Base-by-base conservation (phyloP, 768 basidiomycete genomes). In the Lactarius vividus region DNA sequence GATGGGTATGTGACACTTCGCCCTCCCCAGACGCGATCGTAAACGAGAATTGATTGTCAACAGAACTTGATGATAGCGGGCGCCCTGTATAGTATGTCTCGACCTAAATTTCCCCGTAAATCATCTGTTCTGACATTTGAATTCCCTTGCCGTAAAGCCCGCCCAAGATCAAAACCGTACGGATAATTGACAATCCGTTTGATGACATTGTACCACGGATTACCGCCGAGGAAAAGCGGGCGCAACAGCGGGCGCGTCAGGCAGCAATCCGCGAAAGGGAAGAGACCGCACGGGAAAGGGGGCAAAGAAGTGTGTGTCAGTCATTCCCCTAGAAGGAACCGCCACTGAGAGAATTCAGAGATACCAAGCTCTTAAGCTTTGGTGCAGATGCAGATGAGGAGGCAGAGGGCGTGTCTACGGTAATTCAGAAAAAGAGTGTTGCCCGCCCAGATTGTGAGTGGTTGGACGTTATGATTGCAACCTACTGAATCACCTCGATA, bases 201-300 rank as follows among this genome's bases (percentile, higher is more conserved):
- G 85, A 89, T 61, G 96, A 98, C 73, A 97, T 98, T 69, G 84
- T 95, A 42, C 96, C 96, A 5, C 88, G 97, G 29, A 99, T 98
- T 66, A 99, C 97, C 1, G 94, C 95, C 1, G 93, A 87, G 2
- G 97, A 98, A 78, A 89, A 90, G 68, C 84, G 88, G 46, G 88
- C 82, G 0, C 97, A 99, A 74, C 88, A 88, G 67, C 83, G 83
- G 61, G 96, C 96, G 2, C 84, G 86, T 46, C 88, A 93, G 72
- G 82, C 86, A 67, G 87, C 84, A 1, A 88, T 88, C 71, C 82
- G 83, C 59, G 91, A 94, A 74, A 79, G 90, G n/a, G 92, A 93
- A 71, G 90, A 92, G 69, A 84, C 82, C 40, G 82, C 84, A 66
- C 82, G 86, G 42, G 86, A 64, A 87, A 86, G 70, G 87, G 89